Percentiles rank a stretch among this genome's conserved stretches.
These are phyloP conservation scores for Sporobolomyces phaffii DNA, from an alignment of 768 basidiomycete genomes.

Conservation along the genomic window DNA sequence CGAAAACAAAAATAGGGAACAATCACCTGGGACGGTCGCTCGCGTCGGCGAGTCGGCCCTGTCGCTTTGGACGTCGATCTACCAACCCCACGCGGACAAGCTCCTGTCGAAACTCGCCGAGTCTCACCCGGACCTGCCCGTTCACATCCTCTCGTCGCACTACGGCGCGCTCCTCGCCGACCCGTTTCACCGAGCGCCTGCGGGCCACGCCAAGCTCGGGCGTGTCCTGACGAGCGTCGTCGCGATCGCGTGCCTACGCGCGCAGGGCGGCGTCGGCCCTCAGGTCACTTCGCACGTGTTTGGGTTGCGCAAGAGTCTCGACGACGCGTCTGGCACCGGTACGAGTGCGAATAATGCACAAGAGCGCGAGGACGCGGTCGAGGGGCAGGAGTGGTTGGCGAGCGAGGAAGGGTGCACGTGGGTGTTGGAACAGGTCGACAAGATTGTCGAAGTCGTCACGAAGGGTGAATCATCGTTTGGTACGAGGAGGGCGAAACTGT, in stretches of 20 bases:
- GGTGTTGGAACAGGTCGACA: constrained; percentile 46
- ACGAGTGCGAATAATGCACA: no score
- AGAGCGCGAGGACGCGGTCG: constrained; percentile 8
- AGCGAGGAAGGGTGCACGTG: constrained; percentile 47
- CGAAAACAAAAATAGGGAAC: constrained; percentile 5
- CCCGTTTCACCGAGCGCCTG: constrained; percentile 35
- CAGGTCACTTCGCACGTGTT: constrained; percentile 49
- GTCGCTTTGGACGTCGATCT: constrained; percentile 48
- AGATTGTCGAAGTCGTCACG: constrained; percentile 40
- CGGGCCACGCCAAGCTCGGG: constrained; percentile 20
- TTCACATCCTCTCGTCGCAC: constrained; percentile 49
- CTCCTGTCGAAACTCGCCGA: constrained; percentile 45
- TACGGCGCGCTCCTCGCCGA: constrained; percentile 48
- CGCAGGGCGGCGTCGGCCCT: constrained; percentile 47
- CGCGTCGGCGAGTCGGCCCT: constrained; percentile 30
- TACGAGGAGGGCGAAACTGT: constrained; percentile 37
- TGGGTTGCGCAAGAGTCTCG: constrained; percentile 46
- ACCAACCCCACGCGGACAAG: constrained; percentile 45
- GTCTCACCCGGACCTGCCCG: constrained; percentile 49
- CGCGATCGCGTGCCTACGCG: constrained; percentile 48
- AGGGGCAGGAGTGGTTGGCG: constrained; percentile 43
- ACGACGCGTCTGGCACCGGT: constrained; percentile 38
- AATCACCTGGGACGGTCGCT: constrained; percentile 1
- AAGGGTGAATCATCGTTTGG: constrained; percentile 10
- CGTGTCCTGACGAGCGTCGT: constrained; percentile 47